Conservation (phyloP, 1,284 basidiomycete genomes). For the Ceratobasidium theobromae region DNA sequence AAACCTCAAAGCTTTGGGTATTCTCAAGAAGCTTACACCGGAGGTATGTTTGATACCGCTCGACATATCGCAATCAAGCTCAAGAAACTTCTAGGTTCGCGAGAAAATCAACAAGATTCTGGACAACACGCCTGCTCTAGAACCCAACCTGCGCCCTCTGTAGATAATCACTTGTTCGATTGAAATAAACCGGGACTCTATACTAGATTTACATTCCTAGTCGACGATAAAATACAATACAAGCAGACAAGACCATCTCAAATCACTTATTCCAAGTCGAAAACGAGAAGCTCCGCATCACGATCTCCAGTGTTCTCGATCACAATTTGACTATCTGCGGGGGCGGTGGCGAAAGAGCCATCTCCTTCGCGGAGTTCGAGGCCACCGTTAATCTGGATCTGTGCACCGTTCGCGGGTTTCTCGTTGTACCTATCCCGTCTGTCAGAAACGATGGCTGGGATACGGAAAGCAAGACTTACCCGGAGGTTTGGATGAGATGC, state of each 20-base stretch:
- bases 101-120: constrained; percentile 68
- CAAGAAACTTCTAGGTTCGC: constrained; percentile 12
- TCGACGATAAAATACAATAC: constrained; percentile 19
- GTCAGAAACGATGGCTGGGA: neutral
- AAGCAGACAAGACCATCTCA: neutral
- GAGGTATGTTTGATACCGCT: constrained; percentile 48
- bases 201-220: too few relatives aligned
- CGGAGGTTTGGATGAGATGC: constrained; percentile 37
- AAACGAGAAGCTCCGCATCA: constrained; percentile 33
- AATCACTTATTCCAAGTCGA: constrained; percentile 33
- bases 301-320: constrained; percentile 32
- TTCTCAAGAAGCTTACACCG: constrained; percentile 67
- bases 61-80: neutral
- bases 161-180: too few relatives aligned
- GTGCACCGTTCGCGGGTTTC: constrained; percentile 1
- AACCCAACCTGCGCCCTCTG: constrained; percentile 25
- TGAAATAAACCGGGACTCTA: too few relatives aligned
- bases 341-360: constrained; percentile 22
- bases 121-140: constrained; percentile 48
- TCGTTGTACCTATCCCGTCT: constrained; percentile 10
- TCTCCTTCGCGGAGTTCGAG: constrained; percentile 35
- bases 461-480: constrained; percentile 7
- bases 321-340: constrained; percentile 21
- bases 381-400: constrained; percentile 31
- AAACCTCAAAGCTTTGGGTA: constrained; percentile 69